Conservation (phyloP, 768 basidiomycete genomes). For the Calocera cornea region DNA sequence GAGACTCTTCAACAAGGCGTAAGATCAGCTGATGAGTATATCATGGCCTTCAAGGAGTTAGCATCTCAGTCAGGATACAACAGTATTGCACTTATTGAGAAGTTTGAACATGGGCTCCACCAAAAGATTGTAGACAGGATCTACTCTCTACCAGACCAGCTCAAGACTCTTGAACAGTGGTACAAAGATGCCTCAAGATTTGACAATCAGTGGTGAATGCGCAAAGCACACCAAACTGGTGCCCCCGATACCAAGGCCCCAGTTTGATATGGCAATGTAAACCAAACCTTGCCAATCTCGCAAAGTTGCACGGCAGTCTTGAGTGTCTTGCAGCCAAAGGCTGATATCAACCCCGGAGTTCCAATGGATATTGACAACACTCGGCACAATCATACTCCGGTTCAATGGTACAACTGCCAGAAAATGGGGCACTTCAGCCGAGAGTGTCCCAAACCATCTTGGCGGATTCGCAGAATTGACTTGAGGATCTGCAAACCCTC, state of each 20-base stretch:
- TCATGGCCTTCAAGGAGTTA: not conserved
- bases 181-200: not conserved
- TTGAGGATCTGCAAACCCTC: not conserved
- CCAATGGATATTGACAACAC: not conserved
- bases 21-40: not conserved
- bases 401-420: not conserved
- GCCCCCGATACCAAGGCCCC: not conserved
- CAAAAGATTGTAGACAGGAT: no score
- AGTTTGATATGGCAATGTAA: no score
- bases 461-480: no score
- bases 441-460: not conserved
- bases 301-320: not conserved
- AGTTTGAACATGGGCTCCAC: not conserved
- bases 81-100: not conserved
- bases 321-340: not conserved
- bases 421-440: not conserved
- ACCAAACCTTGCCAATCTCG: not conserved
- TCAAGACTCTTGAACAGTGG: not conserved
- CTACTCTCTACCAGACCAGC: not conserved
- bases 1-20: not conserved
- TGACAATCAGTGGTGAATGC: not conserved
- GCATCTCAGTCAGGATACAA: not conserved
- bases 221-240: not conserved
- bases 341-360: not conserved
- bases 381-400: not conserved